These are phyloP conservation scores for Benincasa hispida DNA, from an alignment of 306 rosid species.

Conservation along the genomic window DNA sequence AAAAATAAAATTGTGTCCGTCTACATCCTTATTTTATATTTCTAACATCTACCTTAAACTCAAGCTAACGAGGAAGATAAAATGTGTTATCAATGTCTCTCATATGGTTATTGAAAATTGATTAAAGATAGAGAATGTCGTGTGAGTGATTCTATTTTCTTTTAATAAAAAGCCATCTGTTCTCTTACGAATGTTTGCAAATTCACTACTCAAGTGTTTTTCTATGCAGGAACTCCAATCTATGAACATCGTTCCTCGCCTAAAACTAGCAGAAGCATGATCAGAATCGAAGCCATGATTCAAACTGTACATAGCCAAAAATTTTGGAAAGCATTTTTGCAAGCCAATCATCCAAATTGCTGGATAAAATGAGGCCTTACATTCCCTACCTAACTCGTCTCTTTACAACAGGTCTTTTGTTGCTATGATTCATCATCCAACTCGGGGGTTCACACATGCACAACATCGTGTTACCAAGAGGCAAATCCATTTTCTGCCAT, in stretches of 20 bases:
- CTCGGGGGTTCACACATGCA: not conserved
- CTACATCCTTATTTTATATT: too few relatives aligned
- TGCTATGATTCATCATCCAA: not conserved
- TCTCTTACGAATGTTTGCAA: not conserved
- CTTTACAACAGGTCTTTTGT: not conserved
- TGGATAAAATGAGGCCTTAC: not conserved
- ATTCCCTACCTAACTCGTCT: not conserved
- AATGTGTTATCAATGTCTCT: not conserved
- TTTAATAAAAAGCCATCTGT: not conserved
- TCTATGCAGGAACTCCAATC: slow-evolving; percentile 79
- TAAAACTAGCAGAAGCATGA: slow-evolving; percentile 52
- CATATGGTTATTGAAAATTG: not conserved
- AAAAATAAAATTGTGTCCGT: too few relatives aligned
- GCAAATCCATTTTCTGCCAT: not conserved
- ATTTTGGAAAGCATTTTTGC: not conserved
- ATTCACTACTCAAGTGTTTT: not conserved
- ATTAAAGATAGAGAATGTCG: not conserved
- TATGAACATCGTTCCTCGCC: slow-evolving; percentile 82
- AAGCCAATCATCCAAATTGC: not conserved
- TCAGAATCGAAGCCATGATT: not conserved
- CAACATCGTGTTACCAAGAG: not conserved
- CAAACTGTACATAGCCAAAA: not conserved
- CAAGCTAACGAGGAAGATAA: not conserved
- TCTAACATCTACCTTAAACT: not conserved
- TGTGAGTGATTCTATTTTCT: not conserved